Base-by-base conservation (phyloP, 768 basidiomycete genomes). In the Phaeotremella skinneri region DNA sequence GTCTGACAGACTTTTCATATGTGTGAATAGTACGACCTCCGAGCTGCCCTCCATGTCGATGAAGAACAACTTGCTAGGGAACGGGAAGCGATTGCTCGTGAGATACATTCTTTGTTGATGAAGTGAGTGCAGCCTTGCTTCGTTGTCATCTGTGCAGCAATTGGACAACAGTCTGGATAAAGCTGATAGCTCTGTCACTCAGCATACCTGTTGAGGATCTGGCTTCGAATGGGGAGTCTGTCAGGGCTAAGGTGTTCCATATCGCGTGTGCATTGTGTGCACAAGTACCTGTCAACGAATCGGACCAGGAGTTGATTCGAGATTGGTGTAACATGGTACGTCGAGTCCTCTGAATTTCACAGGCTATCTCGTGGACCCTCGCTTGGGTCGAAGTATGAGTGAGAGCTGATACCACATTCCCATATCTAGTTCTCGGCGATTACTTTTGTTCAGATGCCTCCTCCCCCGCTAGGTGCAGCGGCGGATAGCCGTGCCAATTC, bases 311-410 rank as follows among this genome's bases (percentile, higher is more conserved):
- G 13, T 47, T 73, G 29, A 66, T 73, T 17, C 39, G 61, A 29
- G 69, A 73, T 49, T 73, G 71, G 71, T 73, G 64, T 34, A 73
- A 67, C 49, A 73, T 73, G 71, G 71, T 65, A 16, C 62, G 71
- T 63, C 32, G 9, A 5, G 20, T 17, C 21, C 34, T 17, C 17
- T 37, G 7, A 7, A 37, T 37, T 17, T 37, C n/a, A n/a, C n/a
- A n/a, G n/a, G n/a, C n/a, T n/a, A n/a, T n/a, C n/a, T n/a, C n/a
- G n/a, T n/a, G n/a, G n/a, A n/a, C n/a, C n/a, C n/a, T n/a, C n/a
- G n/a, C n/a, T n/a, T n/a, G n/a, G n/a, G n/a, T n/a, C n/a, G n/a
- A n/a, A n/a, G n/a, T 21, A 26, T 45, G 27, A 34, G 48, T 27
- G 7, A 6, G n/a, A 17, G 21, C 55, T 25, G 4, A 39, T n/a